Conservation (phyloP, 164 flowering plant genomes). For the Amborella trichopoda region DNA sequence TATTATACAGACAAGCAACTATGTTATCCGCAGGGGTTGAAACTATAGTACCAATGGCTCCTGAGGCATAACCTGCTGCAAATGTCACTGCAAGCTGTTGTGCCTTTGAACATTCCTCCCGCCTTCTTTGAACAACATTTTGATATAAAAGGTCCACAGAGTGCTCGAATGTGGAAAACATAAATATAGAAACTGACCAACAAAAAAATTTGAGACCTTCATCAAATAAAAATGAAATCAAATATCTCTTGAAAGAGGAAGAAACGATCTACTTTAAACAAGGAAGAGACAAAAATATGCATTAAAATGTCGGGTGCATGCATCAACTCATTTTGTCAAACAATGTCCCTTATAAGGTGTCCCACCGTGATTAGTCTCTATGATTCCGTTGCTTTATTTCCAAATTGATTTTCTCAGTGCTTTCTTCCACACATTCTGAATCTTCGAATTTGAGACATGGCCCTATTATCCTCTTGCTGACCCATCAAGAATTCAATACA, state of each 20-base stretch:
- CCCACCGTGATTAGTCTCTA: too few relatives aligned
- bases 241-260: background rate
- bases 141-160: slow-evolving; percentile 54
- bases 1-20: slow-evolving; percentile 65
- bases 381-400: too few relatives aligned
- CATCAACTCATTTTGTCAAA: background rate
- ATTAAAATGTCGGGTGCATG: background rate
- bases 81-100: slow-evolving; percentile 90
- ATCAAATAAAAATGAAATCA: background rate
- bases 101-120: slow-evolving; percentile 66
- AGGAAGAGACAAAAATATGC: background rate
- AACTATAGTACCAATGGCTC: slow-evolving; percentile 59
- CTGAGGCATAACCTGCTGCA: slow-evolving; percentile 80
- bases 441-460: too few relatives aligned
- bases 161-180: slow-evolving; percentile 95
- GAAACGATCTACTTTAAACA: background rate
- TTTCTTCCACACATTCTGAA: too few relatives aligned
- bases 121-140: slow-evolving; percentile 38
- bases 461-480: too few relatives aligned
- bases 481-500: too few relatives aligned
- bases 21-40: slow-evolving; percentile 87
- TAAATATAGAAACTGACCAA: slow-evolving; percentile 58
- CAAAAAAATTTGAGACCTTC: slow-evolving; percentile 1
- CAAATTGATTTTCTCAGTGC: too few relatives aligned
- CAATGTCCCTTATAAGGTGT: too few relatives aligned